Evolutionary conservation across 129 eudicot genomes (phyloP).

Genomic region (Tanacetum coccineum): DNA sequence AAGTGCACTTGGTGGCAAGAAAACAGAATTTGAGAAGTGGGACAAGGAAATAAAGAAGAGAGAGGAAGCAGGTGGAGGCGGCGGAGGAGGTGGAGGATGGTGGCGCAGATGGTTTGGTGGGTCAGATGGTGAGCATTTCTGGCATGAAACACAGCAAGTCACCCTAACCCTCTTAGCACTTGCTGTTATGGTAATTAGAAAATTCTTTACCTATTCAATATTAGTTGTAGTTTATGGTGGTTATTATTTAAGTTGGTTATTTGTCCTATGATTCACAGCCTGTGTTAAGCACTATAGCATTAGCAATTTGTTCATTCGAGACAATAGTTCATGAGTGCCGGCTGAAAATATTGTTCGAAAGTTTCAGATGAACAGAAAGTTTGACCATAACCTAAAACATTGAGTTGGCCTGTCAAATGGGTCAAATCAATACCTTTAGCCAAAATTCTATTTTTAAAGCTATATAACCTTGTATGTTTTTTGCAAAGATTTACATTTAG

Average conservation of each 20-base stretch:
- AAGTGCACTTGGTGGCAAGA: constrained; percentile 84
- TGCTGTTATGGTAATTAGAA: constrained; percentile 44
- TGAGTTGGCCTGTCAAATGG: too few relatives aligned
- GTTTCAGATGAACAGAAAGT: too few relatives aligned
- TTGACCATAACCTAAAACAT: too few relatives aligned
- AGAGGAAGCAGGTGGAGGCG: constrained; percentile 75
- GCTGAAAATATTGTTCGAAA: too few relatives aligned
- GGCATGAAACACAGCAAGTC: constrained; percentile 85
- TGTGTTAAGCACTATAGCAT: background rate
- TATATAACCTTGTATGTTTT: too few relatives aligned
- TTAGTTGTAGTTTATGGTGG: background rate
- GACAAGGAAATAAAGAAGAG: constrained; percentile 77
- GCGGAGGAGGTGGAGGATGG: constrained; percentile 71
- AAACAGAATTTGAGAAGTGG: constrained; percentile 81
- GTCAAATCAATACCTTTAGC: too few relatives aligned
- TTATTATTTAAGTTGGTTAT: background rate
- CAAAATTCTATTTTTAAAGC: too few relatives aligned
- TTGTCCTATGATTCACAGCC: constrained; percentile 1
- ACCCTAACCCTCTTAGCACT: constrained; percentile 61
- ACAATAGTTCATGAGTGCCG: too few relatives aligned
- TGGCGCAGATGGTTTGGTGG: constrained; percentile 89
- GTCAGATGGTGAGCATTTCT: constrained; percentile 64
- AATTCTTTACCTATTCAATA: constrained; percentile 9
- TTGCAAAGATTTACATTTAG: too few relatives aligned
- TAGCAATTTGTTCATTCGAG: too few relatives aligned